phyloP scores from a whole-genome alignment of 495 filamentous ascomycete genomes.

The Ramalina intermedia region DNA sequence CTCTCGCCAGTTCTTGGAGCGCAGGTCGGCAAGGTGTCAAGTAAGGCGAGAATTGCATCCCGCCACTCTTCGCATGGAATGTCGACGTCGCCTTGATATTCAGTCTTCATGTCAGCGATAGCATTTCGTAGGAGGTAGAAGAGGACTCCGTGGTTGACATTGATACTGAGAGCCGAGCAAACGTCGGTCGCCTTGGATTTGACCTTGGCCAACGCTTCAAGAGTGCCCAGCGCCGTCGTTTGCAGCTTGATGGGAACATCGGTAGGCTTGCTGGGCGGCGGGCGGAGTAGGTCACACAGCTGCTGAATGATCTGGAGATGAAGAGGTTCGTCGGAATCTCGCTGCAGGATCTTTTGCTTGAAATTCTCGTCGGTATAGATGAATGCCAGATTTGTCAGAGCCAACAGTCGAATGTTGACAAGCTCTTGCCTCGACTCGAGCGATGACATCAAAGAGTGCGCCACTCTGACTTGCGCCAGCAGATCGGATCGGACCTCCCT shows the following conservation, averaged over 20 bases:
- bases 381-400: slow-evolving; percentile 85
- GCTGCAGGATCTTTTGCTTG: slow-evolving; percentile 67
- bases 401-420: slow-evolving; percentile 66
- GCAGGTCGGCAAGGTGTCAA: slow-evolving; percentile 60
- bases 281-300: slow-evolving; percentile 76
- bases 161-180: slow-evolving; percentile 71
- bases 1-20: slow-evolving; percentile 53
- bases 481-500: slow-evolving; percentile 66
- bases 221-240: slow-evolving; percentile 61
- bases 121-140: slow-evolving; percentile 85
- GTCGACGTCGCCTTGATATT: slow-evolving; percentile 36
- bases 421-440: slow-evolving; percentile 55
- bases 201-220: slow-evolving; percentile 72
- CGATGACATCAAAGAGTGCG: slow-evolving; percentile 57
- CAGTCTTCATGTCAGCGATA: slow-evolving; percentile 59
- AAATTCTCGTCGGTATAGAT: slow-evolving; percentile 68
- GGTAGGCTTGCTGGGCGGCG: slow-evolving; percentile 47
- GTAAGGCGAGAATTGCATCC: slow-evolving; percentile 68
- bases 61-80: slow-evolving; percentile 72
- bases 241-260: slow-evolving; percentile 60
- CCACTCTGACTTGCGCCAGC: slow-evolving; percentile 66
- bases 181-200: slow-evolving; percentile 66
- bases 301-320: slow-evolving; percentile 84
- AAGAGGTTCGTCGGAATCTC: slow-evolving; percentile 82
- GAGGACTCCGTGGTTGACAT: slow-evolving; percentile 92